These are phyloP conservation scores for Cicer arietinum DNA, from an alignment of 306 rosid genomes.

Conservation along the genomic window DNA sequence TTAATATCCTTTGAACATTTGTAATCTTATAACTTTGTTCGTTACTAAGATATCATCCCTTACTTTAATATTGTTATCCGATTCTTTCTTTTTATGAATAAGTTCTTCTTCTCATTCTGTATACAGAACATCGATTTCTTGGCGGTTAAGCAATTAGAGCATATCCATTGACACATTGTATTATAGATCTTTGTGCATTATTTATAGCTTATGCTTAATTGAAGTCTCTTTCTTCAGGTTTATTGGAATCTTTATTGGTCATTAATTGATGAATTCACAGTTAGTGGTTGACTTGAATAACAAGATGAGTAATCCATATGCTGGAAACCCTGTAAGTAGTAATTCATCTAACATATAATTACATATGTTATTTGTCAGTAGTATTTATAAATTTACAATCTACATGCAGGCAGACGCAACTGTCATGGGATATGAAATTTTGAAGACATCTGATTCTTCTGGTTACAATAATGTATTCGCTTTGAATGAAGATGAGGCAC, in stretches of 20 bases:
- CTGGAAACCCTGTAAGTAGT: conserved; percentile 76
- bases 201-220: conserved; percentile 18
- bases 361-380: conserved; percentile 33
- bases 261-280: conserved; percentile 57
- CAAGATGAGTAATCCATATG: conserved; percentile 70
- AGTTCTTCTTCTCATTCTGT: background rate
- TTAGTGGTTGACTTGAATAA: conserved; percentile 43
- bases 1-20: background rate
- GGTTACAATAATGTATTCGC: conserved; percentile 77
- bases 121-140: background rate
- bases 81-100: background rate
- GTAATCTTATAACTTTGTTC: background rate
- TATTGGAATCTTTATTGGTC: conserved; percentile 39
- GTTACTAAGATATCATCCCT: background rate
- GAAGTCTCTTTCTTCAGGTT: conserved; percentile 60
- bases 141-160: background rate
- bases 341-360: conserved; percentile 36
- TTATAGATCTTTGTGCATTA: background rate
- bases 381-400: conserved; percentile 36
- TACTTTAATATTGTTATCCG: background rate
- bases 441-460: conserved; percentile 83
- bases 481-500: conserved; percentile 78
- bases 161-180: conserved; percentile 5
- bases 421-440: conserved; percentile 86
- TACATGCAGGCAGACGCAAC: conserved; percentile 75